Evolutionary conservation across 2,329 filamentous ascomycete species (phyloP).

Genomic region (Pestalotiopsis sp.): DNA sequence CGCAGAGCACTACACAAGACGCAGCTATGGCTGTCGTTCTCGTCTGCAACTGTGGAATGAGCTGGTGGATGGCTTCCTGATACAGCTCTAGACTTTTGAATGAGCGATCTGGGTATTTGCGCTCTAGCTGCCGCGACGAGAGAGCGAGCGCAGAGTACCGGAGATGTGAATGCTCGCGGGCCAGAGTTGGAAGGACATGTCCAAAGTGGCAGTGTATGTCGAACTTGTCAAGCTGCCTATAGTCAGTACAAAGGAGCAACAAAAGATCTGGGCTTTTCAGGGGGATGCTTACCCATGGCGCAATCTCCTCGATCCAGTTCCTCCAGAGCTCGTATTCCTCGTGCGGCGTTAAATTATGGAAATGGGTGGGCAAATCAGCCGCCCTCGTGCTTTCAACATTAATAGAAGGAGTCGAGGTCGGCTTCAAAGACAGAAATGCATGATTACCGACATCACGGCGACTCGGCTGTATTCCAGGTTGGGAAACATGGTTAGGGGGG

Average conservation of each 20-base stretch:
- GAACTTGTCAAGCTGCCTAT: conserved; percentile 49
- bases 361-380: neutral
- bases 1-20: conserved; percentile 56
- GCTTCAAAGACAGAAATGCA: neutral
- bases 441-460: neutral
- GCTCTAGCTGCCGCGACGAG: conserved; percentile 53
- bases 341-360: conserved; percentile 21
- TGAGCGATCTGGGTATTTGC: conserved; percentile 30
- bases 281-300: conserved; percentile 35
- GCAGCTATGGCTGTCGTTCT: conserved; percentile 53
- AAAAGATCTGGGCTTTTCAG: neutral
- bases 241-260: neutral
- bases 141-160: conserved; percentile 53
- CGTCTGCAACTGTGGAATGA: conserved; percentile 50
- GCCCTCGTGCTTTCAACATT: neutral
- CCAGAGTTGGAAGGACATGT: conserved; percentile 49
- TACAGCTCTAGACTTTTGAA: conserved; percentile 48
- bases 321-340: conserved; percentile 41
- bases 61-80: conserved; percentile 52
- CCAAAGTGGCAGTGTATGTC: conserved; percentile 52
- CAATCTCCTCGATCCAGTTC: conserved; percentile 45
- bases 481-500: conserved; percentile 30
- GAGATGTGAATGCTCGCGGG: conserved; percentile 45
- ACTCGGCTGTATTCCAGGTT: neutral
- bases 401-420: neutral